These are phyloP conservation scores for Pythium pectinolyticum DNA, from an alignment of 352 stramenopile genomes.

Conservation along the genomic window DNA sequence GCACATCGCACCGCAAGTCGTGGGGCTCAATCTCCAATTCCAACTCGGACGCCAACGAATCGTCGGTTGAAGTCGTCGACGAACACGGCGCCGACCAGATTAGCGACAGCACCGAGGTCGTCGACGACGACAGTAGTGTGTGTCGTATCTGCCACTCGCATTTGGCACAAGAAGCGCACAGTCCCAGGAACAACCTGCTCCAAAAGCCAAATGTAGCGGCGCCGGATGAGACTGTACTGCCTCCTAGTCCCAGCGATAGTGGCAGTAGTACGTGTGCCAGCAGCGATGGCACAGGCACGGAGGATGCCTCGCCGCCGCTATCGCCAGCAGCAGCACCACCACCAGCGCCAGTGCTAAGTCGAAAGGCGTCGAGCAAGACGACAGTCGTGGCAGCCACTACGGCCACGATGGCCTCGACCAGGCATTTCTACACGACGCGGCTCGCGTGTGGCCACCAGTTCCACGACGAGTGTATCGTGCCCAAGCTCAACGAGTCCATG, in stretches of 20 bases:
- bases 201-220: neutral
- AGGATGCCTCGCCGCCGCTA: no score
- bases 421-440: slow-evolving; percentile 2
- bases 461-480: slow-evolving; percentile 82
- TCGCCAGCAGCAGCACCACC: neutral
- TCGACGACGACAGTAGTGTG: slow-evolving; percentile 6
- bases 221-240: neutral
- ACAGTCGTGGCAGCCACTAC: slow-evolving; percentile 16
- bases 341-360: neutral
- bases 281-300: no score
- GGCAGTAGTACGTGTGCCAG: neutral
- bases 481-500: slow-evolving; percentile 70
- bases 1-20: neutral
- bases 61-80: neutral
- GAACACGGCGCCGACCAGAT: slow-evolving; percentile 1
- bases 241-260: neutral
- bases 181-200: neutral
- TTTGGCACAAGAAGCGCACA: slow-evolving; percentile 41
- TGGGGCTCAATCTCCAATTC: slow-evolving; percentile 17
- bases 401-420: neutral
- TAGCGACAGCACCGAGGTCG: neutral
- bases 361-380: neutral
- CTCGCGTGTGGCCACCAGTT: slow-evolving; percentile 45
- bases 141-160: slow-evolving; percentile 41
- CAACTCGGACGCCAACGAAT: neutral